Base-by-base conservation (phyloP, 108 stramenopile species). In the Fragilaria crotonensis region DNA sequence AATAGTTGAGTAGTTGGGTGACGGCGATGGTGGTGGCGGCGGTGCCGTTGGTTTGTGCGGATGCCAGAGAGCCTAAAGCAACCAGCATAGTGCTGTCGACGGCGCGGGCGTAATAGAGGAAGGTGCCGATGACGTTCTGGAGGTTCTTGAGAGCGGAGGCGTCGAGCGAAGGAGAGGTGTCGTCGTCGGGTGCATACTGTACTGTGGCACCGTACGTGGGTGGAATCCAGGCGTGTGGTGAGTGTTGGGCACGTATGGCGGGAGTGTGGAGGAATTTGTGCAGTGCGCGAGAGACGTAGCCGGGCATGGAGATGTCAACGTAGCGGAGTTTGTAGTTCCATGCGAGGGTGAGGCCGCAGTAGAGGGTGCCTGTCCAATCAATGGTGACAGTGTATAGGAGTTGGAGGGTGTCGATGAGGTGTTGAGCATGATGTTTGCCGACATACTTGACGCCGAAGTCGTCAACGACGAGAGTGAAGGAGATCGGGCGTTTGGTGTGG, bases 381-480 rank as follows among this genome's bases (percentile, higher is more conserved):
- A 19, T 59, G 41, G 44, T 19, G 9, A 19, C 50, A 26, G 17
- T 21, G 62, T 68, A 77, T 22, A 5, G 27, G 19, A 33, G 19
- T 45, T 57, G 4, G 30, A 77, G 66, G 5, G 57, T 51, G 3
- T 61, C 49, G 45, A 76, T 41, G 30, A 77, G 64, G 30, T 72
- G 80, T 5, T 72, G 57, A 0, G 51, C 57, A 48, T 75, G 64
- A 11, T 45, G 51, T 18, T 62, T 41, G 33, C 52, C 53, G 17
- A 47, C 45, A 54, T 77, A 77, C 64, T 74, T 66, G 36, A 81
- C 55, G 19, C 52, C 71, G 44, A 73, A 75, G 62, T 81, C 76
- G 33, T 81, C 80, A 4, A 81, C 80, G 3, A 81, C 73, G 18
- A 81, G 57, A 1, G 64, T 50, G 55, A 76, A 81, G 28, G 45